Evolutionary conservation across 495 filamentous ascomycete genomes (phyloP).

Genomic region (Thozetella sp.): DNA sequence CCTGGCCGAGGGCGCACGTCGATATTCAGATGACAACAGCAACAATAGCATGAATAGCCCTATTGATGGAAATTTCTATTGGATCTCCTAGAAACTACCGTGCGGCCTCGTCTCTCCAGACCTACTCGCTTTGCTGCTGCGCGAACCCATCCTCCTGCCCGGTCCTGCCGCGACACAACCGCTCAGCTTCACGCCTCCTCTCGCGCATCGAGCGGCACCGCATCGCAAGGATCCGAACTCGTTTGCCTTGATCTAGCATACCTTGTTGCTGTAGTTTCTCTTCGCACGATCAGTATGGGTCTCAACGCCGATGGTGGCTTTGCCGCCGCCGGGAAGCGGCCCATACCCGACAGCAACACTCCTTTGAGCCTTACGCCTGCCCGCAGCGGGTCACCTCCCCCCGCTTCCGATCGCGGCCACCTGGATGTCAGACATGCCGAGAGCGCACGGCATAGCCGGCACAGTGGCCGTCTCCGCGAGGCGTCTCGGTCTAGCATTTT

Average conservation of each 20-base stretch:
- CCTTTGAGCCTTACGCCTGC: slow-evolving; percentile 30
- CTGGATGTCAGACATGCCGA: slow-evolving; percentile 31
- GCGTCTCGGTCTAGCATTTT: slow-evolving; percentile 21
- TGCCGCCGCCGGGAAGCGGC: slow-evolving; percentile 33
- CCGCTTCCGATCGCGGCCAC: slow-evolving; percentile 30
- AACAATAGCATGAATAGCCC: background rate
- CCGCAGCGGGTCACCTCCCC: slow-evolving; percentile 38
- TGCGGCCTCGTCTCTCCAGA: background rate
- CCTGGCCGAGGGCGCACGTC: background rate
- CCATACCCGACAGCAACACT: slow-evolving; percentile 28
- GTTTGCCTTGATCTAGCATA: background rate
- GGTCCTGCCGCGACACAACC: background rate
- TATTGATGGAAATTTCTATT: background rate
- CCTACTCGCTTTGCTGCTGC: background rate
- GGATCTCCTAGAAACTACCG: background rate
- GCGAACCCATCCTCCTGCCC: background rate
- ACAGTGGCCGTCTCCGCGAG: slow-evolving; percentile 25
- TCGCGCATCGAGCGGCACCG: background rate
- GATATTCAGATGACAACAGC: slow-evolving; percentile 4
- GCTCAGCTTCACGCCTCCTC: background rate
- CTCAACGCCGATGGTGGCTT: slow-evolving; percentile 30
- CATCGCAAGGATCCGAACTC: background rate
- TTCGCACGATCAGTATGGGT: slow-evolving; percentile 26
- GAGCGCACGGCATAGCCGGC: slow-evolving; percentile 25
- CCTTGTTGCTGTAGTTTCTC: background rate